A percentile compares a stretch with the other conserved stretches of the same genome.
Evolutionary conservation across 1,284 basidiomycete species (phyloP).

Genomic region (Sanghuangporus sanghuang): DNA sequence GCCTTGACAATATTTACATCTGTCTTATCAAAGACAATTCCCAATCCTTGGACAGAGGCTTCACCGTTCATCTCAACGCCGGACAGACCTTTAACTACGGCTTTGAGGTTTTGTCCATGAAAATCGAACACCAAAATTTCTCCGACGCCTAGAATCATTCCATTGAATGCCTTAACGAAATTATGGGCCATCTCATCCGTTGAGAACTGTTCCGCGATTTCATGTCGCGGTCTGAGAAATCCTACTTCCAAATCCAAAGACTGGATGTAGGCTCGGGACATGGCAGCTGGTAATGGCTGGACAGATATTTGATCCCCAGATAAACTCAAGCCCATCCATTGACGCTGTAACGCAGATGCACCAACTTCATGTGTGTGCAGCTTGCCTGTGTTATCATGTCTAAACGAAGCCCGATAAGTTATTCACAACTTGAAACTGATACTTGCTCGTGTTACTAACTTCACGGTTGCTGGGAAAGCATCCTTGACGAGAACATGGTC

Average conservation of each 20-base stretch:
- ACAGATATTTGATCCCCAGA: slow-evolving; percentile 73
- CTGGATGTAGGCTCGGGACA: slow-evolving; percentile 63
- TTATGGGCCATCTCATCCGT: slow-evolving; percentile 80
- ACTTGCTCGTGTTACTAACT: slow-evolving; percentile 39
- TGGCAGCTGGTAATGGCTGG: slow-evolving; percentile 57
- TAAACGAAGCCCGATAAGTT: slow-evolving; percentile 25
- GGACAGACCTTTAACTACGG: slow-evolving; percentile 61
- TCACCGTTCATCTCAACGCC: slow-evolving; percentile 55
- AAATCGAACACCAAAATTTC: slow-evolving; percentile 88
- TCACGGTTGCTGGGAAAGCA: slow-evolving; percentile 63
- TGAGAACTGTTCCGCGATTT: slow-evolving; percentile 71
- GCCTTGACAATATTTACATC: slow-evolving; percentile 89
- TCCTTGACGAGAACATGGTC: slow-evolving; percentile 75
- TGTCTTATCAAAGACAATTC: slow-evolving; percentile 87
- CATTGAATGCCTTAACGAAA: slow-evolving; percentile 64
- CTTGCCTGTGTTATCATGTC: slow-evolving; percentile 73
- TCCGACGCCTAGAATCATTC: slow-evolving; percentile 67
- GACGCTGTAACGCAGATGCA: slow-evolving; percentile 64
- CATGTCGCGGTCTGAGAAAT: slow-evolving; percentile 59
- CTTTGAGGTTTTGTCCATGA: slow-evolving; percentile 83
- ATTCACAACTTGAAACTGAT: slow-evolving; percentile 1
- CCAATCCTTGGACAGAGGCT: slow-evolving; percentile 40
- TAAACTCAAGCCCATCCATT: slow-evolving; percentile 83
- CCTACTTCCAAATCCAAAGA: slow-evolving; percentile 77
- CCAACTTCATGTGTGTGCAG: slow-evolving; percentile 61